phyloP scores from a whole-genome alignment of 164 flowering plant genomes.

The Tinospora cordifolia region DNA sequence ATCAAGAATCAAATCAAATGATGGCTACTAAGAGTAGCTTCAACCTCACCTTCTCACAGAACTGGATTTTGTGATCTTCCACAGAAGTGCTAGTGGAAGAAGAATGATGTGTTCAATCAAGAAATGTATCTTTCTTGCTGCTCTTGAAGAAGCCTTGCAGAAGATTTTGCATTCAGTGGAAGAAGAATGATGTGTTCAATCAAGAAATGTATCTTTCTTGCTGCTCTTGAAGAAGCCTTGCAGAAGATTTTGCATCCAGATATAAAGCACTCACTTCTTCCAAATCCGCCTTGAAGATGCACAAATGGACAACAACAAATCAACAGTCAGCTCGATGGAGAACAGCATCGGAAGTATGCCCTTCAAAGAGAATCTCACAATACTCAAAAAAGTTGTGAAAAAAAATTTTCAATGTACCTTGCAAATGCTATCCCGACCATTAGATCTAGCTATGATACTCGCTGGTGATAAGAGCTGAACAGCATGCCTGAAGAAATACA shows the following conservation, averaged over 20 bases:
- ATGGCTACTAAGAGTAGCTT: background rate
- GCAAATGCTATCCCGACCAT: conserved; percentile 74
- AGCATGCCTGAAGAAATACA: conserved; percentile 55
- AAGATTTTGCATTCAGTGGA: conserved; percentile 92
- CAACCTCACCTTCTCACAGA: background rate
- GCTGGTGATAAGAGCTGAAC: conserved; percentile 80
- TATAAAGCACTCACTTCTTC: conserved; percentile 69
- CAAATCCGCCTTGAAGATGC: conserved; percentile 55
- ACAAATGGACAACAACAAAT: background rate
- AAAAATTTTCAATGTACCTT: conserved; percentile 39
- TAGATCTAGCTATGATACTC: conserved; percentile 68
- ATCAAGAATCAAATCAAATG: background rate
- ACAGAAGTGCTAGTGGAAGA: background rate
- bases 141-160: conserved; percentile 90
- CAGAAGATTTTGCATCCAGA: conserved; percentile 92
- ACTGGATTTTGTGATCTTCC: background rate
- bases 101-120: conserved; percentile 6
- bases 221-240: conserved; percentile 87
- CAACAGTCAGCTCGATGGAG: background rate
- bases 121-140: conserved; percentile 60
- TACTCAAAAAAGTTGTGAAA: background rate
- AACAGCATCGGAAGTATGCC: background rate
- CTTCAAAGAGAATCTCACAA: background rate
- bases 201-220: conserved; percentile 49
- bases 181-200: conserved; percentile 2